Evolutionary conservation across 2,329 filamentous ascomycete species (phyloP).

Genomic region (Fusarium keratoplasticum): DNA sequence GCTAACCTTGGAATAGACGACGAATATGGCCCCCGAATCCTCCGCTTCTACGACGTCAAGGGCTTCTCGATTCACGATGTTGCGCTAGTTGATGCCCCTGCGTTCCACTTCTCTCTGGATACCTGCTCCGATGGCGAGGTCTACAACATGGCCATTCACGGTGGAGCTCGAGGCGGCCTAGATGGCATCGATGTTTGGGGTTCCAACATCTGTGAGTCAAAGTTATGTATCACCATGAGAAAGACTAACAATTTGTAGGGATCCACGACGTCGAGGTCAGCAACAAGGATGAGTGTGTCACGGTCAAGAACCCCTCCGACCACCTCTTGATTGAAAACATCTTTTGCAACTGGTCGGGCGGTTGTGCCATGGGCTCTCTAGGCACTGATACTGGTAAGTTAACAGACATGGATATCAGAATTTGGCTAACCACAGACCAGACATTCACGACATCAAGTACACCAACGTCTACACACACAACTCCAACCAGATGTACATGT

Average conservation of each 20-base stretch:
- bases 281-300: constrained; percentile 40
- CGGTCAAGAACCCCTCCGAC: constrained; percentile 36
- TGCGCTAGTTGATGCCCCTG: constrained; percentile 32
- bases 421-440: not conserved
- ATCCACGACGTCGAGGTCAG: constrained; percentile 39
- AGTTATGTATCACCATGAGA: fast-evolving
- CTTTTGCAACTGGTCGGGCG: constrained; percentile 39
- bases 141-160: constrained; percentile 37
- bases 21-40: constrained; percentile 34
- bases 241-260: not conserved
- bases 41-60: constrained; percentile 31
- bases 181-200: constrained; percentile 37
- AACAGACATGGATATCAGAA: not conserved
- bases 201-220: constrained; percentile 25
- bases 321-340: constrained; percentile 37
- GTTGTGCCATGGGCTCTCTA: constrained; percentile 36
- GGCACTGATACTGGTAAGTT: constrained; percentile 17
- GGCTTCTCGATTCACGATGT: constrained; percentile 35
- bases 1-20: constrained; percentile 9
- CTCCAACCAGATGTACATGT: constrained; percentile 41
- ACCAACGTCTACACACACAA: constrained; percentile 37
- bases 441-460: constrained; percentile 34
- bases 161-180: constrained; percentile 24
- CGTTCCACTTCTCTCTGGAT: constrained; percentile 31
- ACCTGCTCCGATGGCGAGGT: constrained; percentile 34